A percentile compares a stretch with the other conserved stretches of the same genome.
Conservation (phyloP, 441 rosid genomes). For the Gossypium lobatum region DNA sequence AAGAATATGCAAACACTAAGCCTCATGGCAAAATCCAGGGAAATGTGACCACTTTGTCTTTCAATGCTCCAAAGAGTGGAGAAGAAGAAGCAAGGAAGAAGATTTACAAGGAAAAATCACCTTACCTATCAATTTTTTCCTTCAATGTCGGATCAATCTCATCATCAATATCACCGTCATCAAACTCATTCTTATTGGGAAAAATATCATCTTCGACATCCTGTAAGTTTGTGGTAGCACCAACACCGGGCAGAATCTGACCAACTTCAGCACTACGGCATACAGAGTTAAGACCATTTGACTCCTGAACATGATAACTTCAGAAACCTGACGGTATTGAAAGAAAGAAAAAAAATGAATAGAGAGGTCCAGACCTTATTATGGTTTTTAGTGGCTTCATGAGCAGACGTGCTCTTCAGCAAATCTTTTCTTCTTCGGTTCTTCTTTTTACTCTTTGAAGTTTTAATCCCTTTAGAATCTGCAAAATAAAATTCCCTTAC, state of each 20-base stretch:
- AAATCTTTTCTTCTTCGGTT: constrained; percentile 58
- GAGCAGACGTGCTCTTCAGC: constrained; percentile 31
- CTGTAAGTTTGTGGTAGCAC: constrained; percentile 32
- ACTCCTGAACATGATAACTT: constrained; percentile 38
- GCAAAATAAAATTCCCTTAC: constrained; percentile 35
- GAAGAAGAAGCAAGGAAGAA: not conserved
- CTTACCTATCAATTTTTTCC: constrained; percentile 80
- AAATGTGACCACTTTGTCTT: not conserved
- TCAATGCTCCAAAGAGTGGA: not conserved
- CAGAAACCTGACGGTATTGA: constrained; percentile 10
- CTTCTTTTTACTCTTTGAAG: constrained; percentile 75
- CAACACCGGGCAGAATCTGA: constrained; percentile 27
- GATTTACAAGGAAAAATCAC: constrained; percentile 2
- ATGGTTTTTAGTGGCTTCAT: constrained; percentile 28
- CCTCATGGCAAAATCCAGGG: not conserved
- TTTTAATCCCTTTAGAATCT: constrained; percentile 63
- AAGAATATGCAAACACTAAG: not conserved
- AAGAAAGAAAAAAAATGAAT: constrained; percentile 12
- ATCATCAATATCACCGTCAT: constrained; percentile 69
- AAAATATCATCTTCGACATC: constrained; percentile 39
- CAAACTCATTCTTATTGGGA: constrained; percentile 47
- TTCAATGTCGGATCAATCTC: constrained; percentile 83
- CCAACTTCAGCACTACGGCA: constrained; percentile 30
- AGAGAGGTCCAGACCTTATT: constrained; percentile 35
- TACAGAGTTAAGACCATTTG: constrained; percentile 30